Base-by-base conservation (phyloP, 2,329 filamentous ascomycete genomes). In the Fusarium redolens region DNA sequence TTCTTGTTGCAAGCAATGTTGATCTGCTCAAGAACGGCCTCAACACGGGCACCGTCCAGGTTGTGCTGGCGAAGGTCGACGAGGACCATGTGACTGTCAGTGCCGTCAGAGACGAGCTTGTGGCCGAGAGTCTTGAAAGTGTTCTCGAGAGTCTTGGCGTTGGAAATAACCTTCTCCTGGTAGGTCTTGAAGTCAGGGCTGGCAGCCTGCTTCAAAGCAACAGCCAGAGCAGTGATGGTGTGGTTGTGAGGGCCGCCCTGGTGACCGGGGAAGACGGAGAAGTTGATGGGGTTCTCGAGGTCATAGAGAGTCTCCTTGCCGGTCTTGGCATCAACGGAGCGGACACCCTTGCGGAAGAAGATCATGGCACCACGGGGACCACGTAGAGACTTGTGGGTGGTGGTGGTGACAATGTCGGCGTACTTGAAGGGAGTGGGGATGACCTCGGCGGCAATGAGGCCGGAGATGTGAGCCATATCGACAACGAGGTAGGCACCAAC, bases 1-100 rank as follows among this genome's bases (percentile, higher is more conserved):
- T 99, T 99, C 92, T 99, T 99, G 92, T 99, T 99, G 90, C 95
- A 97, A 71, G 96, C 95, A 83, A 99, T 97, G 88, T 97, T 97
- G 85, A 98, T 96, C 83, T 97, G 93, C 88, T 99, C 96, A 25
- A 99, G 92, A 67, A 99, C 93, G 71, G 94, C 92, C 89, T 99
- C 96, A 45, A 98, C 93, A 83, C 96, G 94, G 65, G 96, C 96
- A 79, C 96, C 96, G 79, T 99, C 96, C 22, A 99, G 91, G 72
- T 86, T 88, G 81, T 93, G 90, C 80, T 95, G 91, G 82, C 97
- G 95, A 75, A 99, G 91, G 84, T 99, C 96, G 69, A 99, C 85
- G 65, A 99, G 92, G 54, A 99, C 95, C 88, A 99, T 94, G 87
- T 99, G 96, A 80, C 95, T 97, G 86, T 99, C 96, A 45, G 96